These are phyloP conservation scores for Podila clonocystis DNA, from an alignment of 192 early-diverging fungal genomes.

Conservation along the genomic window DNA sequence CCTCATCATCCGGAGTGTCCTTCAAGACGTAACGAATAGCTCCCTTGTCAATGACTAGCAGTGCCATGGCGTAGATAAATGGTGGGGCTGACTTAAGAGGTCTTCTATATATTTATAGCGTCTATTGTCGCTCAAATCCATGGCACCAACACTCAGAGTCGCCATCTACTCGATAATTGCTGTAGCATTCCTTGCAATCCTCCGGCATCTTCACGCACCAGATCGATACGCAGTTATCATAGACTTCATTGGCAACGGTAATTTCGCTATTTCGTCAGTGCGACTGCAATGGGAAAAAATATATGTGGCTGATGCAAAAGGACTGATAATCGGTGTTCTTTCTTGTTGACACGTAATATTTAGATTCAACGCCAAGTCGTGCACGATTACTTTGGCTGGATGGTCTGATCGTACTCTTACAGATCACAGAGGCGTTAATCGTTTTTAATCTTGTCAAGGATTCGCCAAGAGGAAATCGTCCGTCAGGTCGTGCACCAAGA, in stretches of 20 bases:
- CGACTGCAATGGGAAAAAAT: background rate
- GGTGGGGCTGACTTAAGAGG: background rate
- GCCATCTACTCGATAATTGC: conserved; percentile 22
- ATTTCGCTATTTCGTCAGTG: background rate
- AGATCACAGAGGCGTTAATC: conserved; percentile 28
- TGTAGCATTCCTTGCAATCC: conserved; percentile 7
- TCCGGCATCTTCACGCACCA: conserved; percentile 27
- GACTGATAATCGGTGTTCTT: background rate
- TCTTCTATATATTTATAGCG: conserved; percentile 9
- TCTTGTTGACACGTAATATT: background rate
- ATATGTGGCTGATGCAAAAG: too few species aligned
- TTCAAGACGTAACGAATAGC: conserved; percentile 35
- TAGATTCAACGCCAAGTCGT: conserved; percentile 41
- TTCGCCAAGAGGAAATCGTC: background rate
- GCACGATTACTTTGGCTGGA: conserved; percentile 27
- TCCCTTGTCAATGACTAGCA: too few species aligned
- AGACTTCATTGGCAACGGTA: conserved; percentile 49
- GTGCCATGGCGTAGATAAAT: background rate
- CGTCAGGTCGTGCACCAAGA: background rate
- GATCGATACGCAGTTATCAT: conserved; percentile 30
- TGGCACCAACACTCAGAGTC: conserved; percentile 30
- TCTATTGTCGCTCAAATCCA: conserved; percentile 36
- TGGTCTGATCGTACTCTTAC: conserved; percentile 10
- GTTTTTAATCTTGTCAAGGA: conserved; percentile 21
- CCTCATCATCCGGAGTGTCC: conserved; percentile 16